A percentile compares a stretch with the other conserved stretches of the same genome.
These are phyloP conservation scores for Hanseniaspora osmophila DNA, from an alignment of 805 yeast species.

Conservation along the genomic window DNA sequence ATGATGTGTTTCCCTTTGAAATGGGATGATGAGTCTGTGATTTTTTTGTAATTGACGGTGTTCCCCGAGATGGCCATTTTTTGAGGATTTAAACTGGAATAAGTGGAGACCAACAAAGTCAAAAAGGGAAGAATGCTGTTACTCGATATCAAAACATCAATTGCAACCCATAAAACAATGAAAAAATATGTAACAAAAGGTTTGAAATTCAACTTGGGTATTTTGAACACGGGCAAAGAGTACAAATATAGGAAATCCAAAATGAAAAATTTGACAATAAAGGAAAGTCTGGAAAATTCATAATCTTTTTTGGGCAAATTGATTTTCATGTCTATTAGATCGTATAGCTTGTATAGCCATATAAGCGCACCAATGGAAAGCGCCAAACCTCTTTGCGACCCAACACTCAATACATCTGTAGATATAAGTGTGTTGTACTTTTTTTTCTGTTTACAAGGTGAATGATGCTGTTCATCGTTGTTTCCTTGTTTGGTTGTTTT, in stretches of 20 bases:
- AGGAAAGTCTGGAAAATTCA: slow-evolving; percentile 30
- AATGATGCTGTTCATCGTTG: background rate
- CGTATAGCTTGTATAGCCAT: slow-evolving; percentile 81
- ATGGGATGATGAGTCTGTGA: slow-evolving; percentile 29
- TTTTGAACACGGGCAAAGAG: slow-evolving; percentile 56
- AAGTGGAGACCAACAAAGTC: slow-evolving; percentile 26
- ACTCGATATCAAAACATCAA: slow-evolving; percentile 38
- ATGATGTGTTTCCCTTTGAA: slow-evolving; percentile 79
- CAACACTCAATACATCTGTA: slow-evolving; percentile 48
- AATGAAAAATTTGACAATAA: slow-evolving; percentile 54
- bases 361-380: slow-evolving; percentile 53
- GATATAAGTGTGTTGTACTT: slow-evolving; percentile 35
- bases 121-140: slow-evolving; percentile 36
- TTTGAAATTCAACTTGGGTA: slow-evolving; percentile 60
- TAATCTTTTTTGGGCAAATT: too few relatives aligned
- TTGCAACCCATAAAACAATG: slow-evolving; percentile 30
- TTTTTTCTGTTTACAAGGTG: background rate
- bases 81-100: slow-evolving; percentile 29
- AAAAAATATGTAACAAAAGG: slow-evolving; percentile 39
- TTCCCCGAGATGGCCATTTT: slow-evolving; percentile 43
- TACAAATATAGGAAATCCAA: slow-evolving; percentile 61
- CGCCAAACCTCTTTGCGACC: slow-evolving; percentile 59
- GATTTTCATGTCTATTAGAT: slow-evolving; percentile 44
- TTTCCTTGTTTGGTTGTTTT: background rate
- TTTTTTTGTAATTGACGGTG: slow-evolving; percentile 20